Base-by-base conservation (phyloP, 2,329 filamentous ascomycete genomes). In the Diatrype stigma region DNA sequence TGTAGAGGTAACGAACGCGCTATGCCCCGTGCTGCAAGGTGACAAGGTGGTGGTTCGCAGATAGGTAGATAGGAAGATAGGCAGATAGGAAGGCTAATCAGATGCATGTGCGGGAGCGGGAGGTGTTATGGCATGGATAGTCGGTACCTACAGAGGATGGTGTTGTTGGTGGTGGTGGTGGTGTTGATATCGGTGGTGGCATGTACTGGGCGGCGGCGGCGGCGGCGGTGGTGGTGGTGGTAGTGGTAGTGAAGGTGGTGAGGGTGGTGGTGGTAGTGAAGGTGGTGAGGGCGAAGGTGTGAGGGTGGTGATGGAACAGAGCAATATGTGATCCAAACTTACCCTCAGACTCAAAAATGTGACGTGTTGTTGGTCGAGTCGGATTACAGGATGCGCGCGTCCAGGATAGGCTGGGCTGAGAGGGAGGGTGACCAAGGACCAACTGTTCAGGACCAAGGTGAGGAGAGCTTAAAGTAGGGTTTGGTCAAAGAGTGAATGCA, bases 241-340 rank as follows among this genome's bases (percentile, higher is more conserved):
- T n/a, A n/a, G n/a, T n/a, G n/a, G n/a, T n/a, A n/a, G n/a, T n/a
- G n/a, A n/a, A n/a, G n/a, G n/a, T n/a, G n/a, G 50, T 49, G 51
- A 35, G 45, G 34, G 54, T 55, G 51, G 54, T 52, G 51, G 54
- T 48, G 38, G 45, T 56, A 50, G 34, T 16, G 51, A 54, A 44
- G 48, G 34, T 50, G 42, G 53, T 46, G 42, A 52, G 55, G 45
- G 51, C 46, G 35, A n/a, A n/a, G n/a, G n/a, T n/a, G n/a, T n/a
- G n/a, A n/a, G n/a, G n/a, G n/a, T n/a, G n/a, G n/a, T n/a, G n/a
- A 37, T 51, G 48, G 50, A 56, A 54, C 49, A 53, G 55, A 49
- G 55, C 55, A 57, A 52, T 53, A 54, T 57, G 55, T 52, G 56
- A 59, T 56, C 53, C 51, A 32, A 56, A 59, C 56, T 32, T 57